phyloP scores from a whole-genome alignment of 768 basidiomycete species.

The Dentipellis fragilis region DNA sequence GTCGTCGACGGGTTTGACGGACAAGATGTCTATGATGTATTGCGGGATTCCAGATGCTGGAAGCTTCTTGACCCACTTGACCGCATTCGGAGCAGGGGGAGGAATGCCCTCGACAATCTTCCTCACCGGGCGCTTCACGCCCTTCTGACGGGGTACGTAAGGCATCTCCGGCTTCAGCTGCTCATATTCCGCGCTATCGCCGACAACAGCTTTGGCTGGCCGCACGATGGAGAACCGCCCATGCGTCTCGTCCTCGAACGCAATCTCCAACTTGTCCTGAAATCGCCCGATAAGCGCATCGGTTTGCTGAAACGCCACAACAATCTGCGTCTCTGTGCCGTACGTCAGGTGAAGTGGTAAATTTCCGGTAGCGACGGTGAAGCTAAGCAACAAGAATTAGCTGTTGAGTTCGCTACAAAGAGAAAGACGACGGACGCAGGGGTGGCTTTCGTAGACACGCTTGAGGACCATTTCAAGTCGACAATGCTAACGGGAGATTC shows the following conservation, averaged over 20 bases:
- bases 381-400: background rate
- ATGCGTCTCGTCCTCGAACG: constrained; percentile 28
- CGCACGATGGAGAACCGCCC: constrained; percentile 39
- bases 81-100: constrained; percentile 30
- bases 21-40: constrained; percentile 5
- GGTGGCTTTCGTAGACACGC: background rate
- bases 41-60: constrained; percentile 18
- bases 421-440: too few relatives aligned
- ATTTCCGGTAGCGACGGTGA: background rate
- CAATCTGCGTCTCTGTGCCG: background rate
- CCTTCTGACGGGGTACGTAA: constrained; percentile 23
- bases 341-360: background rate
- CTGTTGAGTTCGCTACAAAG: background rate
- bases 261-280: constrained; percentile 37
- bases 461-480: background rate
- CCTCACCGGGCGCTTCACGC: constrained; percentile 8
- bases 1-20: background rate
- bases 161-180: constrained; percentile 34
- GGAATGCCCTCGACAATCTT: constrained; percentile 22
- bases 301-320: constrained; percentile 8
- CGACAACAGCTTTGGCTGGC: constrained; percentile 34
- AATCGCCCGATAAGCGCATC: constrained; percentile 30
- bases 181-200: constrained; percentile 38
- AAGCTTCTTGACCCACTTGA: constrained; percentile 32
- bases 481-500: background rate